phyloP scores from a whole-genome alignment of 345 rosid species.

The Cardamine occulta region DNA sequence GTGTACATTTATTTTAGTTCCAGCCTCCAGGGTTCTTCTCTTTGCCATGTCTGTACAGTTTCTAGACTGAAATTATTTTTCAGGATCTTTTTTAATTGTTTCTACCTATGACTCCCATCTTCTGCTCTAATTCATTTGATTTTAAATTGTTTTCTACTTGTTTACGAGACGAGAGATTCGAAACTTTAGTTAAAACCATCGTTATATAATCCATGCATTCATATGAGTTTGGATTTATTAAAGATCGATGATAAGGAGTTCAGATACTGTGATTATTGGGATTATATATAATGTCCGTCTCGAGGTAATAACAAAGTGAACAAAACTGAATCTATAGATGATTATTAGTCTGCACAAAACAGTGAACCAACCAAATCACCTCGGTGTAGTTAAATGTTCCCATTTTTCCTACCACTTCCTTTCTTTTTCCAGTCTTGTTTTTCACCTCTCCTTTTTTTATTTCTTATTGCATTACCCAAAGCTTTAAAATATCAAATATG shows the following conservation, averaged over 20 bases:
- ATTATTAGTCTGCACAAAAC: background rate
- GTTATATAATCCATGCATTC: background rate
- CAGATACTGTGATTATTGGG: too few relatives aligned
- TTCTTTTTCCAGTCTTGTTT: background rate
- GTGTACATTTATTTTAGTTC: slow-evolving; percentile 31
- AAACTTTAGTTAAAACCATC: background rate
- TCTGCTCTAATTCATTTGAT: background rate
- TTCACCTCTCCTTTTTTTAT: background rate
- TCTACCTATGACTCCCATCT: background rate
- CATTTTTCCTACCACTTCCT: background rate
- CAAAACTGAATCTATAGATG: background rate
- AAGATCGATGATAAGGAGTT: too few relatives aligned
- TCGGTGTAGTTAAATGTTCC: background rate
- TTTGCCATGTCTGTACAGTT: slow-evolving; percentile 35
- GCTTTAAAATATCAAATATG: background rate
- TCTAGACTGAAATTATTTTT: slow-evolving; percentile 23
- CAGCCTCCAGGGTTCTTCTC: slow-evolving; percentile 7
- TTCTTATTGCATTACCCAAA: background rate
- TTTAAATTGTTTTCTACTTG: background rate
- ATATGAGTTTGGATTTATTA: too few relatives aligned
- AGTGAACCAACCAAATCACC: background rate
- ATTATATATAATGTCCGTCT: too few relatives aligned
- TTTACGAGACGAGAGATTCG: background rate
- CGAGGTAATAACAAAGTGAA: too few relatives aligned
- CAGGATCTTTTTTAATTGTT: slow-evolving; percentile 18